phyloP scores from a whole-genome alignment of 108 stramenopile genomes.

The Cyclostephanos invisitatus region DNA sequence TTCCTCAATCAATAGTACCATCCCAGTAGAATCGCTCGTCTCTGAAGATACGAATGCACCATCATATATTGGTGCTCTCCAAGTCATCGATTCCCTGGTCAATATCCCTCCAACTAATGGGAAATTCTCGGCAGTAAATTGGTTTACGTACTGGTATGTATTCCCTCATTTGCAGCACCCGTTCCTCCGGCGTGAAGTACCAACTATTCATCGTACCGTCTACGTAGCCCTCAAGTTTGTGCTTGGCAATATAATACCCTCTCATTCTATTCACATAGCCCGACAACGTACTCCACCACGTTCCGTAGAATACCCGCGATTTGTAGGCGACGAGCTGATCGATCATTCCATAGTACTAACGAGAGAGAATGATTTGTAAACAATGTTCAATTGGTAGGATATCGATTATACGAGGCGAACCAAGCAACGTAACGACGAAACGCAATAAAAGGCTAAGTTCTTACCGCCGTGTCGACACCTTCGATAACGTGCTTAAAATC shows the following conservation, averaged over 20 bases:
- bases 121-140: constrained; percentile 72
- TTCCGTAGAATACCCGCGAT: constrained; percentile 51
- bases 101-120: constrained; percentile 82
- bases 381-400: background rate
- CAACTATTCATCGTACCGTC: constrained; percentile 62
- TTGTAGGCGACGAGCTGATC: constrained; percentile 59
- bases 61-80: background rate
- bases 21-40: too few species aligned
- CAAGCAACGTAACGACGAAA: background rate
- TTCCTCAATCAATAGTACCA: too few species aligned
- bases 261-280: constrained; percentile 61
- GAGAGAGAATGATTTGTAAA: background rate
- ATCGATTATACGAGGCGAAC: background rate
- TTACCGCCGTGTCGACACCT: constrained; percentile 69
- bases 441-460: background rate
- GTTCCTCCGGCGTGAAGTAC: constrained; percentile 47
- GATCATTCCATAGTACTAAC: constrained; percentile 56
- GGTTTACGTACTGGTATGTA: constrained; percentile 53
- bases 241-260: constrained; percentile 57
- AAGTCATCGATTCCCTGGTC: constrained; percentile 60
- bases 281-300: constrained; percentile 55
- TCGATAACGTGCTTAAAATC: constrained; percentile 62
- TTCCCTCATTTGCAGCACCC: constrained; percentile 42
- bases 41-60: too few species aligned
- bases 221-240: constrained; percentile 52